phyloP scores from a whole-genome alignment of 805 yeast species.

The Zygotorulaspora sp. region DNA sequence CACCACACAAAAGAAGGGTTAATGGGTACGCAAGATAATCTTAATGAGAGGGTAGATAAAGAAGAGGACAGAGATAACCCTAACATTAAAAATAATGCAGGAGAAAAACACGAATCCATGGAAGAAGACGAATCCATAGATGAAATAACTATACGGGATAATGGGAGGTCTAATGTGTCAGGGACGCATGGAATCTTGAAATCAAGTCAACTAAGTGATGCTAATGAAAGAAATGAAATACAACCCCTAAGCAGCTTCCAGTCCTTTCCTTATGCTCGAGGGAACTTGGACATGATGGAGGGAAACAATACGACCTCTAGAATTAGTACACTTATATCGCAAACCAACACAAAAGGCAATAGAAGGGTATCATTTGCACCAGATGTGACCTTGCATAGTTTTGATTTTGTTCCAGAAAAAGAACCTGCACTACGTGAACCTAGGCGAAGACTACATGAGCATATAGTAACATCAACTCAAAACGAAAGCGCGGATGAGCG shows the following conservation, averaged over 20 bases:
- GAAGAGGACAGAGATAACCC: too few species aligned
- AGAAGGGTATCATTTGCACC: conserved; percentile 76
- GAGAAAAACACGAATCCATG: too few species aligned
- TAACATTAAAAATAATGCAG: too few species aligned
- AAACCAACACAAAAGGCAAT: conserved; percentile 14
- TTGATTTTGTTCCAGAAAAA: conserved; percentile 37
- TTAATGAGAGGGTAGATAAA: too few species aligned
- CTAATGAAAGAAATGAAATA: conserved; percentile 1
- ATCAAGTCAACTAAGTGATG: conserved; percentile 10
- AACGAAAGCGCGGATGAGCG: conserved; percentile 4
- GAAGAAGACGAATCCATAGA: too few species aligned
- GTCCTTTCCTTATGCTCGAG: conserved; percentile 7
- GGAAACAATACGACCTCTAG: conserved; percentile 32
- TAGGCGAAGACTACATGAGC: conserved; percentile 14
- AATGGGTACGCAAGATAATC: too few species aligned
- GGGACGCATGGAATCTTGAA: conserved; percentile 11
- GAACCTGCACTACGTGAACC: conserved; percentile 18
- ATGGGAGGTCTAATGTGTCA: neutral
- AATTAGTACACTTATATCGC: conserved; percentile 19
- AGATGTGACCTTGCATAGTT: conserved; percentile 61
- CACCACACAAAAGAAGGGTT: too few species aligned
- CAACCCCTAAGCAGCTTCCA: conserved; percentile 3
- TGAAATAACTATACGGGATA: too few species aligned
- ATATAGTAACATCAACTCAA: conserved; percentile 14
- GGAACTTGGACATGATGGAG: conserved; percentile 15